phyloP scores from a whole-genome alignment of 139 green algal genomes.

The Nannochloris sp. region DNA sequence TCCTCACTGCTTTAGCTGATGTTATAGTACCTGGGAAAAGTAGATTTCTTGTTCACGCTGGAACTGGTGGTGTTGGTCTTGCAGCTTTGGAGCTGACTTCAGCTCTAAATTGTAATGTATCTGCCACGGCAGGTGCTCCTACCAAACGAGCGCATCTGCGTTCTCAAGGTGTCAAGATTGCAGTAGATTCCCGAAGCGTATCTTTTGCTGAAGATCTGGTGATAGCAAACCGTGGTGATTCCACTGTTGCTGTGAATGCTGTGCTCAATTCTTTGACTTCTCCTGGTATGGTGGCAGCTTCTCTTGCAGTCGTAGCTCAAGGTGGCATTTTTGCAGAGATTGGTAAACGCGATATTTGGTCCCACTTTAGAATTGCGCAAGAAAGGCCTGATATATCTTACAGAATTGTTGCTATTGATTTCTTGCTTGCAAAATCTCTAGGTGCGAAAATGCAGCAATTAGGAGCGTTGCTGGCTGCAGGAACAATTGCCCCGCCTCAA shows the following conservation, averaged over 20 bases:
- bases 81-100: conserved; percentile 33
- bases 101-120: conserved; percentile 5
- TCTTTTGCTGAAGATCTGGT: conserved; percentile 27
- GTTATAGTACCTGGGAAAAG: background rate
- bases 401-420: conserved; percentile 72
- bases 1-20: conserved; percentile 15
- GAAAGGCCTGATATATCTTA: conserved; percentile 68
- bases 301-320: conserved; percentile 35
- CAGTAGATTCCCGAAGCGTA: conserved; percentile 41
- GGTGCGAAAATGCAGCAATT: conserved; percentile 12
- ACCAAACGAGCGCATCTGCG: conserved; percentile 50
- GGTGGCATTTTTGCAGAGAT: conserved; percentile 67
- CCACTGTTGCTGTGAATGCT: background rate
- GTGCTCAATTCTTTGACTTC: conserved; percentile 78
- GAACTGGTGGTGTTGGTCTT: conserved; percentile 69
- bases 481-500: conserved; percentile 33
- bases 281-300: conserved; percentile 61
- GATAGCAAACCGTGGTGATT: background rate
- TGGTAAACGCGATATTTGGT: conserved; percentile 81
- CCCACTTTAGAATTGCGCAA: conserved; percentile 27
- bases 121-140: conserved; percentile 40
- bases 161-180: conserved; percentile 22
- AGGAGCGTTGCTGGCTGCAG: conserved; percentile 24
- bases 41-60: conserved; percentile 57
- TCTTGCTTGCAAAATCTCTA: conserved; percentile 50